Percentiles rank a stretch among this genome's conserved stretches.
Evolutionary conservation across 192 early-diverging fungal genomes (phyloP).

Genomic region (Paraglomus occultum): DNA sequence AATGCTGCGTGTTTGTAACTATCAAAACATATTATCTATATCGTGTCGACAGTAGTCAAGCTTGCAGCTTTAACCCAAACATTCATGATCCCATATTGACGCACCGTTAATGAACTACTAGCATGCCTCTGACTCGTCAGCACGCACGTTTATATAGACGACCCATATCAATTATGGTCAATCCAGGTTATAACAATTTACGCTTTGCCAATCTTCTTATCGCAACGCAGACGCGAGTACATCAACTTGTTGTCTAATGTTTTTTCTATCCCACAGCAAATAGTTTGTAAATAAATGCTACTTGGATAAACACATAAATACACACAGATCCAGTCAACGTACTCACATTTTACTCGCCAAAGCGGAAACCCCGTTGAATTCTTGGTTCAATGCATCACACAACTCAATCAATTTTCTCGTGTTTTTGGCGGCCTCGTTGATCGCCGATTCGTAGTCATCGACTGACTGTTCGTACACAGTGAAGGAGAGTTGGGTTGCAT

Average conservation of each 20-base stretch:
- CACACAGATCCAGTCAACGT: background rate
- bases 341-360: slow-evolving; percentile 25
- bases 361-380: background rate
- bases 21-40: no score
- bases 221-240: background rate
- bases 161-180: no score
- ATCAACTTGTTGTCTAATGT: slow-evolving; percentile 21
- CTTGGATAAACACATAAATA: background rate
- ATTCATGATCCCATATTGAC: no score
- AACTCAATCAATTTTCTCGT: slow-evolving; percentile 11
- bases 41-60: no score
- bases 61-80: no score
- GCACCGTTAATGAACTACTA: no score
- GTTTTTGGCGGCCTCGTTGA: background rate
- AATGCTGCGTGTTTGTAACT: no score
- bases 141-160: no score
- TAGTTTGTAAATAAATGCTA: background rate
- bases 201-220: background rate
- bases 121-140: no score
- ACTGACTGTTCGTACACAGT: slow-evolving; percentile 15
- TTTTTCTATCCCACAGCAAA: background rate
- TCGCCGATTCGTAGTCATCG: background rate
- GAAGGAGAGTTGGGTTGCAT: slow-evolving; percentile 11
- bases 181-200: no score
- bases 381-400: slow-evolving; percentile 12